Percentiles rank a stretch among this genome's conserved stretches.
phyloP scores from a whole-genome alignment of 768 basidiomycete genomes.

The Boletellus emodensis region DNA sequence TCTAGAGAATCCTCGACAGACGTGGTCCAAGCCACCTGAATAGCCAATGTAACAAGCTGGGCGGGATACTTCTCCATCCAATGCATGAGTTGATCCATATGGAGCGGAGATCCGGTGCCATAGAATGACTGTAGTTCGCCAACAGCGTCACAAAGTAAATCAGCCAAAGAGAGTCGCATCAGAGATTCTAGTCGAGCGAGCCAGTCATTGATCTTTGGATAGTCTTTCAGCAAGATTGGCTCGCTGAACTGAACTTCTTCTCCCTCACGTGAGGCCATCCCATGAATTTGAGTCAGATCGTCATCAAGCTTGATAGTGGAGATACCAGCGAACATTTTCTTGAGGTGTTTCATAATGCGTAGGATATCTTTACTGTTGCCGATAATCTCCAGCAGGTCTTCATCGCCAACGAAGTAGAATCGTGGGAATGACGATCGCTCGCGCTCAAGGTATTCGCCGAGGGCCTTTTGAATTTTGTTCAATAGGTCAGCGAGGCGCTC shows the following conservation, averaged over 20 bases:
- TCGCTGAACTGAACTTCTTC: conserved; percentile 85
- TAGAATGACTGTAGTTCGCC: conserved; percentile 80
- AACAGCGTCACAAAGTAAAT: conserved; percentile 75
- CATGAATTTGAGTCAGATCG: conserved; percentile 81
- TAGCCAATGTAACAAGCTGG: conserved; percentile 91
- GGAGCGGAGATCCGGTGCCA: conserved; percentile 55
- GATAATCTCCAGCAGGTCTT: conserved; percentile 97
- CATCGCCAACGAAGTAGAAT: conserved; percentile 99
- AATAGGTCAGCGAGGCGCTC: conserved; percentile 94
- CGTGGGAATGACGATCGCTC: conserved; percentile 98
- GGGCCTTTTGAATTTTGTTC: conserved; percentile 98
- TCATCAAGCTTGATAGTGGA: conserved; percentile 86
- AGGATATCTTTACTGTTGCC: conserved; percentile 99
- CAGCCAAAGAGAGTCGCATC: conserved; percentile 88
- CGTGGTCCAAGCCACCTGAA: conserved; percentile 93
- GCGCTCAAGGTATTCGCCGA: conserved; percentile 97
- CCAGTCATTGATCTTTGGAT: conserved; percentile 99
- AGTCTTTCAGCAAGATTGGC: conserved; percentile 86
- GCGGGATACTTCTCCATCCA: conserved; percentile 97
- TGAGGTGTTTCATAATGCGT: conserved; percentile 98
- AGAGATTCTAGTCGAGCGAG: conserved; percentile 85
- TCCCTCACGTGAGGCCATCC: conserved; percentile 94
- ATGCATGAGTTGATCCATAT: conserved; percentile 63
- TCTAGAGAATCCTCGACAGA: conserved; percentile 74
- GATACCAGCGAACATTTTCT: conserved; percentile 99